Evolutionary conservation across 2,329 filamentous ascomycete species (phyloP).

Genomic region (Rutstroemia sp.): DNA sequence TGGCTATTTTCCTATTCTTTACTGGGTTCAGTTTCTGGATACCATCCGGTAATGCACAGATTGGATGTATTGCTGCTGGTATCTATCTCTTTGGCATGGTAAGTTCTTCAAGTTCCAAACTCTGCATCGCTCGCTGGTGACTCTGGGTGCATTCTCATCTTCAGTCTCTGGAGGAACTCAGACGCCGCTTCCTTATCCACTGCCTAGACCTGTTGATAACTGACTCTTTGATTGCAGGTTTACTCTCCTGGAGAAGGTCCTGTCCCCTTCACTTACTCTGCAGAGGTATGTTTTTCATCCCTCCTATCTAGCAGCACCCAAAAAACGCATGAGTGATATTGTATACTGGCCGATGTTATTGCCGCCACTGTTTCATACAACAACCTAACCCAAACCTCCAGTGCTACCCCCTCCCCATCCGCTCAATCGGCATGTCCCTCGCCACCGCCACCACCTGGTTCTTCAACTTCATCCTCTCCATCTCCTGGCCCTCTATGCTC

Average conservation of each 20-base stretch:
- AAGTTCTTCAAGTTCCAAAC: too few species aligned
- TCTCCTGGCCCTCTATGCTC: slow-evolving; percentile 35
- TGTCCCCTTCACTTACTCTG: slow-evolving; percentile 53
- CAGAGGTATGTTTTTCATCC: slow-evolving; percentile 22
- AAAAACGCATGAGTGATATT: too few species aligned
- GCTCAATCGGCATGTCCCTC: slow-evolving; percentile 57
- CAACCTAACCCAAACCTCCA: neutral
- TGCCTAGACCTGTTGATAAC: slow-evolving; percentile 45
- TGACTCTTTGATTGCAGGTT: neutral
- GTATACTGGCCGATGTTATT: neutral
- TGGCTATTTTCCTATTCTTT: slow-evolving; percentile 57
- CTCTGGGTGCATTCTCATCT: too few species aligned
- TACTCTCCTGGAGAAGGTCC: slow-evolving; percentile 49
- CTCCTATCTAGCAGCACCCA: neutral
- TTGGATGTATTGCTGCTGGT: slow-evolving; percentile 55
- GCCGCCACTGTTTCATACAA: neutral
- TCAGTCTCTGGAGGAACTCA: too few species aligned
- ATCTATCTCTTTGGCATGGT: slow-evolving; percentile 48
- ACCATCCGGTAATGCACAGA: slow-evolving; percentile 33
- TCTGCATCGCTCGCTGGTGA: too few species aligned
- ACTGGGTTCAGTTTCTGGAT: slow-evolving; percentile 53
- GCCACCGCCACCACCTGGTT: slow-evolving; percentile 54
- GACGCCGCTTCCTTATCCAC: too few species aligned
- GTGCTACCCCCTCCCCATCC: slow-evolving; percentile 41
- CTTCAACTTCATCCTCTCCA: slow-evolving; percentile 53